Evolutionary conservation across 495 filamentous ascomycete genomes (phyloP).

Genomic region (Neurospora sublineolata): DNA sequence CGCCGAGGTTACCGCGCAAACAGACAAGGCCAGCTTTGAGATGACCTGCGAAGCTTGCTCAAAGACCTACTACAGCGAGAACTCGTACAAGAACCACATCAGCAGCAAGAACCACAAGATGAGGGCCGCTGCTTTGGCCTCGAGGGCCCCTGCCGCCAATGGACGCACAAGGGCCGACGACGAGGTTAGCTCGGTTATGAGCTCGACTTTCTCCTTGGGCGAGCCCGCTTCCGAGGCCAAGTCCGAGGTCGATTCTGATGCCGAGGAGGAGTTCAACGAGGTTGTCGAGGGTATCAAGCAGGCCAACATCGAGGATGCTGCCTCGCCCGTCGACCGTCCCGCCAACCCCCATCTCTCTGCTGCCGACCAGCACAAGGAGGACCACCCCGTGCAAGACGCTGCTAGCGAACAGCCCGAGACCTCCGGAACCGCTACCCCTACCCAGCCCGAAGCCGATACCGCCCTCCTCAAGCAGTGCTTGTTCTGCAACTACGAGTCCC

Average conservation of each 20-base stretch:
- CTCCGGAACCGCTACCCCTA: conserved; percentile 10
- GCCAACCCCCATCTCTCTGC: conserved; percentile 45
- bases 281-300: conserved; percentile 71
- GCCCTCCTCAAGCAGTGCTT: conserved; percentile 58
- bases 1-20: conserved; percentile 67
- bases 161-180: conserved; percentile 36
- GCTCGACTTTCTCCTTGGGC: conserved; percentile 82
- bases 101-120: conserved; percentile 83
- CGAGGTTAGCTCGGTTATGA: conserved; percentile 75
- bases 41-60: conserved; percentile 71
- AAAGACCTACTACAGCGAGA: conserved; percentile 91
- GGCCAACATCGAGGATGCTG: conserved; percentile 51
- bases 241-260: conserved; percentile 43
- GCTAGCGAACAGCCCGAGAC: conserved; percentile 21
- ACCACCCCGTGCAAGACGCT: conserved; percentile 21
- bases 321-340: conserved; percentile 42
- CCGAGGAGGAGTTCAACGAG: conserved; percentile 64
- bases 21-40: conserved; percentile 82
- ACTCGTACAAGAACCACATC: conserved; percentile 87
- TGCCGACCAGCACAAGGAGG: conserved; percentile 30
- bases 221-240: conserved; percentile 52
- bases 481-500: conserved; percentile 78
- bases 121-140: conserved; percentile 36
- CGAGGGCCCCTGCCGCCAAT: conserved; percentile 7
- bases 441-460: conserved; percentile 11